Evolutionary conservation across 176 grass and related monocot species (phyloP).

Genomic region (Avena eriantha): DNA sequence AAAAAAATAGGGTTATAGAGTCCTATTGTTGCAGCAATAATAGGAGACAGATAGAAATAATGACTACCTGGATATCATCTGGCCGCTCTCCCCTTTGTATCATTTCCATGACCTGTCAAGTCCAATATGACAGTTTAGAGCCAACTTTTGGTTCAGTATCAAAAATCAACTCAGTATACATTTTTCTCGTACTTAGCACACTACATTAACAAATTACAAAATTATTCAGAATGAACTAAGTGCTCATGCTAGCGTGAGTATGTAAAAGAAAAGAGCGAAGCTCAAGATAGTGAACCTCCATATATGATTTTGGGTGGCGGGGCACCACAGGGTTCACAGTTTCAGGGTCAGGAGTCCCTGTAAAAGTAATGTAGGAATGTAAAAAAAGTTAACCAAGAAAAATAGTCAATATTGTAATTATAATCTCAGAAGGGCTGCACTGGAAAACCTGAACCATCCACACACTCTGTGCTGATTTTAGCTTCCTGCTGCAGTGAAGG

Average conservation of each 20-base stretch:
- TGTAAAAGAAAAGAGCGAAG: neutral
- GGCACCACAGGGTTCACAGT: conserved; percentile 38
- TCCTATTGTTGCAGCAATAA: conserved; percentile 7
- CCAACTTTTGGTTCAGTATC: neutral
- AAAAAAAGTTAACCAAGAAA: conserved; percentile 1
- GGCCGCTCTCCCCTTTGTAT: conserved; percentile 71
- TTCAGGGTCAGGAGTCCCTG: conserved; percentile 43
- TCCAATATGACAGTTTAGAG: conserved; percentile 19
- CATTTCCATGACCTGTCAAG: conserved; percentile 72
- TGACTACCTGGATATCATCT: conserved; percentile 63
- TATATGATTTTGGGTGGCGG: conserved; percentile 62
- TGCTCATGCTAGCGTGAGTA: neutral
- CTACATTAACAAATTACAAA: neutral
- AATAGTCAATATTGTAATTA: conserved; percentile 1
- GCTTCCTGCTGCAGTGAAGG: conserved; percentile 40
- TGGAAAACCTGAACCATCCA: conserved; percentile 49
- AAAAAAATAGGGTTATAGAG: conserved; percentile 7
- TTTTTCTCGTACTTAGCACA: neutral
- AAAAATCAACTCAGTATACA: neutral
- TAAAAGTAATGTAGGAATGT: neutral
- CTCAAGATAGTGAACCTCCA: conserved; percentile 47
- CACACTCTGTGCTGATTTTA: conserved; percentile 36
- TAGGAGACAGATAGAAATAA: conserved; percentile 18
- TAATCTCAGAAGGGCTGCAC: conserved; percentile 19
- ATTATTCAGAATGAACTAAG: neutral